Conservation (phyloP, 2,329 filamentous ascomycete species). For the Fusarium sp. region DNA sequence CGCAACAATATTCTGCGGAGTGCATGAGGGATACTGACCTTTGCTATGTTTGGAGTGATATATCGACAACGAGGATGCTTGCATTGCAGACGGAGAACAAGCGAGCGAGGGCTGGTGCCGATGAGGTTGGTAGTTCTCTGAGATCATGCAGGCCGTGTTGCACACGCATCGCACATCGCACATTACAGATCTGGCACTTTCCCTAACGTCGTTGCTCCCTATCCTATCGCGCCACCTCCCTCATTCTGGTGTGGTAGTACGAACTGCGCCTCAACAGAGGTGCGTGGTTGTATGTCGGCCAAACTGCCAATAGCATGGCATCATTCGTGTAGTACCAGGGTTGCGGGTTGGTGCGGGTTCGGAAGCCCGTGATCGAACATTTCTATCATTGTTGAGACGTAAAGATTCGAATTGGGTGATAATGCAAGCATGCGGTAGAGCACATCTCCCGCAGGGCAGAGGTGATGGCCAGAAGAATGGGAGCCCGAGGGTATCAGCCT, state of each 20-base stretch:
- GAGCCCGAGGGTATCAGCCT: constrained; percentile 22
- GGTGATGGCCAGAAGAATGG: not conserved
- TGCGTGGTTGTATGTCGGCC: constrained; percentile 31
- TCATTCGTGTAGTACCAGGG: constrained; percentile 36
- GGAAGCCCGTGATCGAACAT: constrained; percentile 19
- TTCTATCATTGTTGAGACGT: not conserved
- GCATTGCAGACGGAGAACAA: constrained; percentile 38
- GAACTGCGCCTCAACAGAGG: constrained; percentile 23
- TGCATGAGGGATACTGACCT: constrained; percentile 2
- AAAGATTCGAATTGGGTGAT: constrained; percentile 3
- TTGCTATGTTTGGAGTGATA: constrained; percentile 7
- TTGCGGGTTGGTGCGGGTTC: constrained; percentile 40
- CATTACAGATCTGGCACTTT: constrained; percentile 44
- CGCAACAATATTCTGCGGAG: constrained; percentile 10
- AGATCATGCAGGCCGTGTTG: constrained; percentile 47
- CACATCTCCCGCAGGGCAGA: not conserved
- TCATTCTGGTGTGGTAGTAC: constrained; percentile 37
- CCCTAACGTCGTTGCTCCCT: constrained; percentile 32
- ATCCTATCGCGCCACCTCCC: constrained; percentile 27
- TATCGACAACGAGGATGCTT: constrained; percentile 21
- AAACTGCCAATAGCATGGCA: constrained; percentile 40
- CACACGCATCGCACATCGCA: constrained; percentile 38
- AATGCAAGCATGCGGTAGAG: constrained; percentile 9
- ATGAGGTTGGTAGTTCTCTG: constrained; percentile 42
- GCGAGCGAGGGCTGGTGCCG: constrained; percentile 43